A percentile compares a stretch with the other conserved stretches of the same genome.
Conservation (phyloP, 805 yeast species). For the Yamadazyma takamatsuzukensis region DNA sequence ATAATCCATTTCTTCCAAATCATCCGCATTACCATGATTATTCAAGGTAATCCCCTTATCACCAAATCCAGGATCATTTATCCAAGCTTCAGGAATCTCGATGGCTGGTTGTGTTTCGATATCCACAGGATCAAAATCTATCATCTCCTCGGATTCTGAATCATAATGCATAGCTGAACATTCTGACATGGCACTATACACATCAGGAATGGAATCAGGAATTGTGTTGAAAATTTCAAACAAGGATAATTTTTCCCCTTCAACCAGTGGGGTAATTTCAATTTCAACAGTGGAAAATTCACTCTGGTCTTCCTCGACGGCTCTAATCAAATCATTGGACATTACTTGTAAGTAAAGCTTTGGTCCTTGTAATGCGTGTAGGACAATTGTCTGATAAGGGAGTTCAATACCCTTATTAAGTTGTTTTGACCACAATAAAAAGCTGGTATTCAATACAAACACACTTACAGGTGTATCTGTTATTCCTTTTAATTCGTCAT, state of each 20-base stretch:
- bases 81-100: constrained; percentile 5
- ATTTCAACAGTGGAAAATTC: constrained; percentile 5
- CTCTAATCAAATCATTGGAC: constrained; percentile 15
- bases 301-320: neutral
- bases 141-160: constrained; percentile 16
- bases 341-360: constrained; percentile 30
- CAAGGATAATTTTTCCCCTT: neutral
- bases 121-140: constrained; percentile 5
- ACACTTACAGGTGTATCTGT: constrained; percentile 12
- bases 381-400: constrained; percentile 29
- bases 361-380: constrained; percentile 27
- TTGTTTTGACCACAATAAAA: constrained; percentile 27
- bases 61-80: too few relatives aligned
- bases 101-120: constrained; percentile 22
- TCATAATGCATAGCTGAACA: constrained; percentile 40
- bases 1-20: constrained; percentile 11
- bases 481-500: constrained; percentile 1
- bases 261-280: neutral
- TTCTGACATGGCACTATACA: constrained; percentile 30
- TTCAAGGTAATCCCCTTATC: constrained; percentile 4
- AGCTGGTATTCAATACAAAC: constrained; percentile 32
- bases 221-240: constrained; percentile 2
- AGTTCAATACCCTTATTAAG: constrained; percentile 26
- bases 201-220: constrained; percentile 4
- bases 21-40: constrained; percentile 31